Evolutionary conservation across 108 stramenopile genomes (phyloP), one percentile per base, ranked within the genome.

Genomic region (Tribonema minus): DNA sequence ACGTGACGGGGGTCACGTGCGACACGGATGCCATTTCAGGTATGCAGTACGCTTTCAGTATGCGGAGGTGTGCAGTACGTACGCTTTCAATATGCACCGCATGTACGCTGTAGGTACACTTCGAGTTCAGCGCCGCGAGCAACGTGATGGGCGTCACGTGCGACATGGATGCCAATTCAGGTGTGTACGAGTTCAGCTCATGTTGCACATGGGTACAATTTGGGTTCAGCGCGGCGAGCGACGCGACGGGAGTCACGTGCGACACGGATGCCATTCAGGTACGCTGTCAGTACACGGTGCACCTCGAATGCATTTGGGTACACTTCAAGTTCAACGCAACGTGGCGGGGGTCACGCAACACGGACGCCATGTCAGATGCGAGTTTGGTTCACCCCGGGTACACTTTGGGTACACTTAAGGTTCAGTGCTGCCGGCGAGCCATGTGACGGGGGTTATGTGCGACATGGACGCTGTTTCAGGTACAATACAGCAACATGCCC

Each of bases 131-230:
- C 28, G 96, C 96, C 4, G 95, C 89, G 3, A 89, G 88, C n/a
- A n/a, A n/a, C n/a, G n/a, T n/a, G n/a, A n/a, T n/a, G n/a, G n/a
- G n/a, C n/a, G n/a, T n/a, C n/a, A n/a, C n/a, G 79, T 85, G n/a
- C 71, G 97, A 99, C 80, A 90, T 99, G 46, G 95, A 93, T 5
- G 98, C n/a, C n/a, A n/a, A n/a, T n/a, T n/a, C n/a, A n/a, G n/a
- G n/a, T n/a, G n/a, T n/a, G n/a, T n/a, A n/a, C n/a, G n/a, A n/a
- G n/a, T n/a, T n/a, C n/a, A n/a, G n/a, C n/a, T n/a, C n/a, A n/a
- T n/a, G n/a, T n/a, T n/a, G n/a, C n/a, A n/a, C n/a, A n/a, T n/a
- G n/a, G n/a, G n/a, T n/a, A n/a, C n/a, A n/a, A n/a, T n/a, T 62
- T 63, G 84, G 90, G 7, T 96, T 96, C 82, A 81, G 90, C 28